A percentile compares a stretch with the other conserved stretches of the same genome.
phyloP scores from a whole-genome alignment of 192 early-diverging fungal genomes.

The Jimgerdemannia flammicorona region DNA sequence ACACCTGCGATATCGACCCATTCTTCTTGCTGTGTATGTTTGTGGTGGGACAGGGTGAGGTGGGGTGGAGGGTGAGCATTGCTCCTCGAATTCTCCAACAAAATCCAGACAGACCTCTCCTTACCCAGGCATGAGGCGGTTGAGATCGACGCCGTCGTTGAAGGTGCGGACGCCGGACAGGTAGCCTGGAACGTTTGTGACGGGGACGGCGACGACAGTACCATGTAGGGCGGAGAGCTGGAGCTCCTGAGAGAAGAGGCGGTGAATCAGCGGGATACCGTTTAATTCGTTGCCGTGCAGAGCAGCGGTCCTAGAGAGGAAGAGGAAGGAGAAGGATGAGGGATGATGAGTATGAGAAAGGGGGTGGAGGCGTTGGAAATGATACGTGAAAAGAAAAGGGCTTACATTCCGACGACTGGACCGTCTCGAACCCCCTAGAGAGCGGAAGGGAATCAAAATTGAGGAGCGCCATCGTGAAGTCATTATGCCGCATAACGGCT shows the following conservation, averaged over 20 bases:
- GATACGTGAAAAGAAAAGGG: too few species aligned
- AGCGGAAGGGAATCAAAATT: too few species aligned
- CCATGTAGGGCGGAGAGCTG: slow-evolving; percentile 69
- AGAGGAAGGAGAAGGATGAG: slow-evolving; percentile 23
- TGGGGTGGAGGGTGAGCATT: too few species aligned
- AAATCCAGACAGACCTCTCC: slow-evolving; percentile 10
- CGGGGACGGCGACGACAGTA: slow-evolving; percentile 86
- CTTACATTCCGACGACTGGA: too few species aligned
- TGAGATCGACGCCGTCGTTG: slow-evolving; percentile 84
- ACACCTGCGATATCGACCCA: slow-evolving; percentile 80
- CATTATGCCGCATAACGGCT: too few species aligned
- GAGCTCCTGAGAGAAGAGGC: slow-evolving; percentile 73
- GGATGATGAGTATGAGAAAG: too few species aligned
- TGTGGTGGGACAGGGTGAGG: not conserved
- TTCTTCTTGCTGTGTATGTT: slow-evolving; percentile 34
- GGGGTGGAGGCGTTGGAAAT: too few species aligned
- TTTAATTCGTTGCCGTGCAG: slow-evolving; percentile 93
- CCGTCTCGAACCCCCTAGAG: too few species aligned
- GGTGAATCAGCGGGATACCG: slow-evolving; percentile 87
- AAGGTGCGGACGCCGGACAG: slow-evolving; percentile 76
- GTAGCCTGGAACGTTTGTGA: slow-evolving; percentile 84
- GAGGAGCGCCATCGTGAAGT: too few species aligned
- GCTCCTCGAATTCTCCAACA: too few species aligned
- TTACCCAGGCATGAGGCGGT: slow-evolving; percentile 80
- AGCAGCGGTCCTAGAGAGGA: slow-evolving; percentile 65